These are phyloP conservation scores for Saccharomycopsis sp. DNA, from an alignment of 805 yeast species.

Conservation along the genomic window DNA sequence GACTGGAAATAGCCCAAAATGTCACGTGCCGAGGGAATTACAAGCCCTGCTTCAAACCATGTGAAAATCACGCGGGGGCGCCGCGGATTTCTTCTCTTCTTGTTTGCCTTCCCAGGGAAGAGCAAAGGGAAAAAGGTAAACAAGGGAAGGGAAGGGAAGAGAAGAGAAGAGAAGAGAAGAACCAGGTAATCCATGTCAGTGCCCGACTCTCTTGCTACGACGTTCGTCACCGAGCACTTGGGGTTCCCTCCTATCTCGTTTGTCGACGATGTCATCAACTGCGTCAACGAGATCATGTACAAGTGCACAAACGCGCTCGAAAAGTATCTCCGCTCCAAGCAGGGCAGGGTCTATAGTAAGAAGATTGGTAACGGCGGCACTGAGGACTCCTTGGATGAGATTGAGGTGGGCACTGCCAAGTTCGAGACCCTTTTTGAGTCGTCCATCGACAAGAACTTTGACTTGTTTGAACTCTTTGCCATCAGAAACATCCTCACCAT, in stretches of 20 bases:
- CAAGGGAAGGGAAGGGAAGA: background rate
- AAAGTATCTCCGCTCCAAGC: conserved; percentile 38
- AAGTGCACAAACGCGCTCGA: conserved; percentile 76
- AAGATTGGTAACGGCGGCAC: conserved; percentile 24
- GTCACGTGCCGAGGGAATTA: too few relatives aligned
- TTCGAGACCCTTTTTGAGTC: conserved; percentile 68
- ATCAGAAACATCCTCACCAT: conserved; percentile 66
- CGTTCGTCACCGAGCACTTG: conserved; percentile 72
- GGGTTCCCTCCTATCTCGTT: conserved; percentile 77
- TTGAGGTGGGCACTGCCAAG: conserved; percentile 70
- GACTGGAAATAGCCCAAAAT: too few relatives aligned
- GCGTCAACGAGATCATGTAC: conserved; percentile 76
- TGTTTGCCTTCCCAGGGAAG: background rate
- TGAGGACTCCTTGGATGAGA: conserved; percentile 37
- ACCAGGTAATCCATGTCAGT: conserved; percentile 27
- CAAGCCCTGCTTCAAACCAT: too few relatives aligned
- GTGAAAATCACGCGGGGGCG: too few relatives aligned
- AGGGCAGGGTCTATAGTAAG: conserved; percentile 17
- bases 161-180: background rate
- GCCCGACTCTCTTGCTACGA: conserved; percentile 33
- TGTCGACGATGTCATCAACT: conserved; percentile 81
- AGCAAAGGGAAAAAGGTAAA: background rate
- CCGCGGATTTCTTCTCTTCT: too few relatives aligned
- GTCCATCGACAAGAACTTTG: conserved; percentile 73
- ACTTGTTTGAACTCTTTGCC: conserved; percentile 75